phyloP scores from a whole-genome alignment of 169 alveolate genomes.

The Theileria luwenshuni region DNA sequence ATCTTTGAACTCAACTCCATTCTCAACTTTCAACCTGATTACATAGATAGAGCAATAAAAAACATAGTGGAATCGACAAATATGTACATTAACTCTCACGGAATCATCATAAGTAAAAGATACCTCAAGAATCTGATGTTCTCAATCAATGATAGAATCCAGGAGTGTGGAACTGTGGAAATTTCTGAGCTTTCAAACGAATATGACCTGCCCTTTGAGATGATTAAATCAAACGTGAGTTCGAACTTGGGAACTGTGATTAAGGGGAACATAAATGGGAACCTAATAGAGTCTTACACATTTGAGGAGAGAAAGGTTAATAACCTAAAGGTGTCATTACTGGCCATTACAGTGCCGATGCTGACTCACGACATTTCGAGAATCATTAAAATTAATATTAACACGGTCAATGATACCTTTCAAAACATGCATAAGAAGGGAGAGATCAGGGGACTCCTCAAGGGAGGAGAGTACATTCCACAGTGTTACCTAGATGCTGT shows the following conservation, averaged over 20 bases:
- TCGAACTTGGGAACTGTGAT: constrained; percentile 19
- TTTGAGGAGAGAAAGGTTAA: constrained; percentile 51
- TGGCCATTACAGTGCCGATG: constrained; percentile 55
- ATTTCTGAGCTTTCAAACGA: constrained; percentile 58
- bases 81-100: constrained; percentile 33
- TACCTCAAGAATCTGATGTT: constrained; percentile 41
- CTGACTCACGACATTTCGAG: constrained; percentile 34
- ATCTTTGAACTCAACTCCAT: constrained; percentile 42
- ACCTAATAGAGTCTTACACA: constrained; percentile 31
- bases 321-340: constrained; percentile 45
- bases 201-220: constrained; percentile 57
- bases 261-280: constrained; percentile 57
- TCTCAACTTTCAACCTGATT: constrained; percentile 50
- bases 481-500: constrained; percentile 40
- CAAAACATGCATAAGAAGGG: constrained; percentile 34
- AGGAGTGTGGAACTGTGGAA: constrained; percentile 56
- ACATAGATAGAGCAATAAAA: constrained; percentile 42
- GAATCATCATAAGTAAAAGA: constrained; percentile 29
- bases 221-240: constrained; percentile 27
- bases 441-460: constrained; percentile 28
- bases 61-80: constrained; percentile 23
- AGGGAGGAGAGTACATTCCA: constrained; percentile 55
- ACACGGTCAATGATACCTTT: constrained; percentile 39
- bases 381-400: constrained; percentile 13
- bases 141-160: constrained; percentile 33